Base-by-base conservation (phyloP, 352 stramenopile genomes). In the Phytophthora fragariae region DNA sequence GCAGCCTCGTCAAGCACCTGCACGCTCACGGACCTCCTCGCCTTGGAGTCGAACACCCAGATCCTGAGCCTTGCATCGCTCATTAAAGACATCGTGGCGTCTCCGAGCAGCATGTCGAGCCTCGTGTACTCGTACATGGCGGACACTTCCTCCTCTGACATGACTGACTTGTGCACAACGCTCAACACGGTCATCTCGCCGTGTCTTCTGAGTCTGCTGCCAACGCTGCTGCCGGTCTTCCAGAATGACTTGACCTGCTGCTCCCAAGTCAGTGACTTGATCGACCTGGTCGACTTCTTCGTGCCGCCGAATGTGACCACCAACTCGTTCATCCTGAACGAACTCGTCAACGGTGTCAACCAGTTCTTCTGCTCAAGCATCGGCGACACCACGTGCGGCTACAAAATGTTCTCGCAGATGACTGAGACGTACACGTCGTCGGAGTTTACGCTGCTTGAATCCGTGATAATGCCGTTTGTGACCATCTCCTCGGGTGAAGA, bases 381-480 rank as follows among this genome's bases (percentile, higher is more conserved):
- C 46, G 70, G 61, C 7, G 57, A 80, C 24, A 70, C 70, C 2
- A 79, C 73, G 12, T 89, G 82, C 53, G 79, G 77, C 21, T 62
- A 73, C 53, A 79, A 75, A 7, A 77, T 82, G 37, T 89, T 77
- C 67, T 73, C 74, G 12, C 72, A 84, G 55, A 70, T 89, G 64
- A 86, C 79, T 31, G 76, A 61, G 27, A 85, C 71, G 54, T 89
- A 85, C 61, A 75, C 71, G 15, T 47, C 65, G 4, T 66, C 50
- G 1, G 66, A 74, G 14, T 89, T 89, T 56, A 77, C 72, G 3
- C 14, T 89, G 24, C 66, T 89, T 5, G 70, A 84, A 39, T 85
- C 77, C 21, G 76, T 89, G 31, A 66, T 86, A 15, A 58, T 89
- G 46, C 82, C 79, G 15, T 86, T 89, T 29, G 69, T 89, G 33